These are phyloP conservation scores for Zizania palustris DNA, from an alignment of 202 grass and related monocot species.

Conservation along the genomic window DNA sequence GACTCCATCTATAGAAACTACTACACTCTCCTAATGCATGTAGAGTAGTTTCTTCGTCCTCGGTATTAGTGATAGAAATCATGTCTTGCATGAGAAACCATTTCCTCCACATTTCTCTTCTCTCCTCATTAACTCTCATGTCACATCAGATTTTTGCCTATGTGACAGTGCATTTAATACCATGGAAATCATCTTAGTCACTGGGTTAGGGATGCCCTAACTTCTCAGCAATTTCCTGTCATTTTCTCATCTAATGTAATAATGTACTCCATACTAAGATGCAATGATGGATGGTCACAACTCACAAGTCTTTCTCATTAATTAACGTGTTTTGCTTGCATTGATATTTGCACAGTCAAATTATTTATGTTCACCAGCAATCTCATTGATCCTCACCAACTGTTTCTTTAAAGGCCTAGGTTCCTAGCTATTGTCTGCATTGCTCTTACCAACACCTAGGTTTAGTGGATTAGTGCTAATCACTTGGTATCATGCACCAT, in stretches of 20 bases:
- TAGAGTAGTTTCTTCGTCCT: too few relatives aligned
- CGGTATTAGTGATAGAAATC: too few relatives aligned
- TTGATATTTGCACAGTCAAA: neutral
- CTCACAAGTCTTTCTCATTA: constrained; percentile 3
- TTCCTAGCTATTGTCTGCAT: neutral
- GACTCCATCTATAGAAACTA: too few relatives aligned
- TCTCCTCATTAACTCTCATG: too few relatives aligned
- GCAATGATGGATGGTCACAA: constrained; percentile 18
- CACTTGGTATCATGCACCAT: constrained; percentile 14
- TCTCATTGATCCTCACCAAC: neutral
- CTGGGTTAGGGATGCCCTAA: too few relatives aligned
- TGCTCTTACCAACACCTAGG: constrained; percentile 12
- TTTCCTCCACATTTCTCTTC: too few relatives aligned
- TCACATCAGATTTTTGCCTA: too few relatives aligned
- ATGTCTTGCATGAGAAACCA: too few relatives aligned
- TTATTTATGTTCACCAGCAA: neutral
- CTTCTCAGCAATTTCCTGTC: neutral
- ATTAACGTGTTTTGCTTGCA: neutral
- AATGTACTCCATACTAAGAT: neutral
- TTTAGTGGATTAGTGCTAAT: constrained; percentile 9
- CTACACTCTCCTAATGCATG: too few relatives aligned
- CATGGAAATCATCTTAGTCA: too few relatives aligned
- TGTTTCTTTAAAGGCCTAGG: neutral
- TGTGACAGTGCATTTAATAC: too few relatives aligned
- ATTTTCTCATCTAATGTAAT: neutral